Evolutionary conservation across 257 asterid genomes (phyloP).

Genomic region (Jacaranda mimosifolia): DNA sequence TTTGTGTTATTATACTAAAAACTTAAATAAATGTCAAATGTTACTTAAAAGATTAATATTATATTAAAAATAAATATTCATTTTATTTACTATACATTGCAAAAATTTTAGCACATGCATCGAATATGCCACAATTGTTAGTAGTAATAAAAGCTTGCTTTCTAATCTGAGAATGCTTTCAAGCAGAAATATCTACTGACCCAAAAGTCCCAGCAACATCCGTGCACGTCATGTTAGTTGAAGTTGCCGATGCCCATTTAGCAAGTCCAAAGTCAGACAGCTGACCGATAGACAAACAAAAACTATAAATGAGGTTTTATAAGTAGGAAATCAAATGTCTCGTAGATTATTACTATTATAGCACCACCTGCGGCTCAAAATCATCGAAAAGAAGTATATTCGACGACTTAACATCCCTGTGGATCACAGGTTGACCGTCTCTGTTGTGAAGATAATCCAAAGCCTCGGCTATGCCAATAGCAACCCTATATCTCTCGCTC

Average conservation of each 20-base stretch:
- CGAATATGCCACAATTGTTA: too few species aligned
- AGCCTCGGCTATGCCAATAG: conserved; percentile 95
- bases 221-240: conserved; percentile 77
- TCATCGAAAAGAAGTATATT: conserved; percentile 84
- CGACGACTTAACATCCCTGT: conserved; percentile 94
- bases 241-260: conserved; percentile 84
- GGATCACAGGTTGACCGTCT: conserved; percentile 79
- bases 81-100: too few species aligned
- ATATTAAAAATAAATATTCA: too few species aligned
- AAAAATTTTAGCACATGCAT: too few species aligned
- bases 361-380: conserved; percentile 90
- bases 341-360: conserved; percentile 1
- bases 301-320: conserved; percentile 1
- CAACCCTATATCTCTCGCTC: conserved; percentile 81
- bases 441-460: conserved; percentile 85
- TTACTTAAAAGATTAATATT: too few species aligned
- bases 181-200: conserved; percentile 50
- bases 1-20: too few species aligned
- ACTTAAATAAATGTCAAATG: too few species aligned
- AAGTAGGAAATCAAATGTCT: conserved; percentile 3
- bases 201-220: conserved; percentile 98
- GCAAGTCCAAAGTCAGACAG: conserved; percentile 98
- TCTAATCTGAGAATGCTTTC: conserved; percentile 16
- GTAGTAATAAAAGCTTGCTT: not conserved
- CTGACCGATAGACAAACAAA: conserved; percentile 48